Percentiles rank a stretch among this genome's conserved stretches.
phyloP scores from a whole-genome alignment of 805 yeast genomes.

The Candida saitoana region DNA sequence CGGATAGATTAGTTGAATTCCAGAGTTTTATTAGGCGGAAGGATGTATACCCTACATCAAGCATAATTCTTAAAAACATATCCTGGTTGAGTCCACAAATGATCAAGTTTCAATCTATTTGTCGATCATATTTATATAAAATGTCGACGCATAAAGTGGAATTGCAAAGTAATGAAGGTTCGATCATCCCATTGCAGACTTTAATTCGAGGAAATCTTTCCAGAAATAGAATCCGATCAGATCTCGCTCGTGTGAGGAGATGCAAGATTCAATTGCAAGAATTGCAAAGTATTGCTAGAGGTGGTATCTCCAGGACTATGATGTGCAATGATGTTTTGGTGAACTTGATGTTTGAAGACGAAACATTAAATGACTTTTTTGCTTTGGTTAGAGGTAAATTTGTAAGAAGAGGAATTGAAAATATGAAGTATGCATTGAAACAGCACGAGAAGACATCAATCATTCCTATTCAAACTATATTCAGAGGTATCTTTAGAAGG shows the following conservation, averaged over 20 bases:
- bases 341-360: conserved; percentile 38
- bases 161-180: conserved; percentile 18
- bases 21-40: conserved; percentile 36
- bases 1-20: conserved; percentile 23
- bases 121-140: conserved; percentile 22
- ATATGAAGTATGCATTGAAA: conserved; percentile 14
- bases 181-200: conserved; percentile 33
- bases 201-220: conserved; percentile 32
- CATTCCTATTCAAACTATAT: conserved; percentile 48
- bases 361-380: conserved; percentile 31
- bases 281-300: conserved; percentile 42
- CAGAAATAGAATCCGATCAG: conserved; percentile 22
- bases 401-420: conserved; percentile 25
- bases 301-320: conserved; percentile 40
- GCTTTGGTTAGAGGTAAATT: conserved; percentile 44
- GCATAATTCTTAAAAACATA: conserved; percentile 20
- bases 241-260: conserved; percentile 7
- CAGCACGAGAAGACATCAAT: conserved; percentile 21
- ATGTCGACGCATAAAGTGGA: conserved; percentile 12
- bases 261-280: conserved; percentile 17
- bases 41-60: conserved; percentile 15
- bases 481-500: conserved; percentile 62
- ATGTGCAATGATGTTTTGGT: conserved; percentile 42
- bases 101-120: conserved; percentile 26
- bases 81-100: conserved; percentile 18